A percentile compares a stretch with the other conserved stretches of the same genome.
Conservation (phyloP, 2,329 filamentous ascomycete species). For the Eutypa lata region DNA sequence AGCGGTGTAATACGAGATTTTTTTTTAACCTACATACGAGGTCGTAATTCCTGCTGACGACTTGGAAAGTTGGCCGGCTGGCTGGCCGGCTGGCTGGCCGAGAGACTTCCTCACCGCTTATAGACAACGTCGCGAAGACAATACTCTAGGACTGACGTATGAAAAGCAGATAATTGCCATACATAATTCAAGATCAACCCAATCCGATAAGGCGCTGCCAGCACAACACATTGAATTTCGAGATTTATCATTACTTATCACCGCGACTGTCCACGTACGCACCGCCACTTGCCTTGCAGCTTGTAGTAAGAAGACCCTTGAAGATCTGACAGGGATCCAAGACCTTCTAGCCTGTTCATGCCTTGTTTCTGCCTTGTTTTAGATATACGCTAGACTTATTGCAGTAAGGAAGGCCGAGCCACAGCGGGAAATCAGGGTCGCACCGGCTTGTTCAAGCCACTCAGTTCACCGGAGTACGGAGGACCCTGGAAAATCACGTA, state of each 20-base stretch:
- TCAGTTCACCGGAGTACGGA: background rate
- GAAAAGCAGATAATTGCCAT: too few species aligned
- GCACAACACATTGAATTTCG: too few species aligned
- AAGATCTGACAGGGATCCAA: slow-evolving; percentile 9
- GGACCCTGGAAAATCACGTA: slow-evolving; percentile 22
- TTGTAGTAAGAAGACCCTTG: slow-evolving; percentile 8
- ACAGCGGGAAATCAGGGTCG: slow-evolving; percentile 17
- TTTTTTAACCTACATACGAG: too few species aligned
- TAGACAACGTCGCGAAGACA: too few species aligned
- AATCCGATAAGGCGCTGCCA: too few species aligned
- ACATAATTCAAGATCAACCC: too few species aligned
- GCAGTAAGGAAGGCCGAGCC: slow-evolving; percentile 18
- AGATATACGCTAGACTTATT: slow-evolving; percentile 8
- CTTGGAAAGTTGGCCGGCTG: too few species aligned
- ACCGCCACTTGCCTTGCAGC: slow-evolving; percentile 23
- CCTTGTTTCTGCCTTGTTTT: slow-evolving; percentile 25
- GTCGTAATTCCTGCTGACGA: too few species aligned
- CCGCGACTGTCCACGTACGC: slow-evolving; percentile 18
- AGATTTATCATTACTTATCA: background rate
- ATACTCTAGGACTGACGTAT: too few species aligned
- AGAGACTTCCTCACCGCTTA: too few species aligned
- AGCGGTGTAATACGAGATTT: too few species aligned
- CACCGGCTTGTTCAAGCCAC: slow-evolving; percentile 23
- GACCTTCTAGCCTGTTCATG: slow-evolving; percentile 1
- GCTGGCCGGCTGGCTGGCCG: too few species aligned